Percentiles rank a stretch among this genome's conserved stretches.
Conservation (phyloP, 1,284 basidiomycete genomes). For the Puccinia novopanici region DNA sequence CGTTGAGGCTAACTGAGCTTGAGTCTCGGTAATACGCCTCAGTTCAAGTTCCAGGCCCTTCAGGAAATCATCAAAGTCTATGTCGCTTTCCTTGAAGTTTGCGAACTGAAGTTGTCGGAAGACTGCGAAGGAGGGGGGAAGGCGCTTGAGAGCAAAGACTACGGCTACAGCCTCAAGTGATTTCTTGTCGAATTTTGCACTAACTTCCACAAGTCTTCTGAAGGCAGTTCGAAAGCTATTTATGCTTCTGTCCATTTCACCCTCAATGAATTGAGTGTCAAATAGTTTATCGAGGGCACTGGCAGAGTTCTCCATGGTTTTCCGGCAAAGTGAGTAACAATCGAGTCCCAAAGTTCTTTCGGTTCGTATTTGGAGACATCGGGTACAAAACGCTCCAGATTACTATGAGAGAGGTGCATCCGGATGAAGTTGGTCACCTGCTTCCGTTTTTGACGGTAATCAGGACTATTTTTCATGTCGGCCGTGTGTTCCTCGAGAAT, state of each 20-base stretch:
- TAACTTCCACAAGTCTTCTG: background rate
- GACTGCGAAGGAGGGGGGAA: background rate
- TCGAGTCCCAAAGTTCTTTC: background rate
- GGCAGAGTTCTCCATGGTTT: constrained; percentile 7
- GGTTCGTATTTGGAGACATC: background rate
- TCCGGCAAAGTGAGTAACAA: background rate
- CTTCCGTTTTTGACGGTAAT: background rate
- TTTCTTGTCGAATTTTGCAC: background rate
- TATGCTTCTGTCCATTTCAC: background rate
- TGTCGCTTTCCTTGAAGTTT: constrained; percentile 4
- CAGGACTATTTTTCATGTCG: background rate
- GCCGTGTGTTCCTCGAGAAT: background rate
- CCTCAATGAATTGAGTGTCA: background rate
- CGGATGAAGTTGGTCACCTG: constrained; percentile 11
- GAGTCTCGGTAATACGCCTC: background rate
- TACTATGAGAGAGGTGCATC: background rate
- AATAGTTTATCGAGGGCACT: background rate
- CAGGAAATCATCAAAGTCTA: background rate
- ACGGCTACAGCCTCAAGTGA: background rate
- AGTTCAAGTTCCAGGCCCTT: background rate
- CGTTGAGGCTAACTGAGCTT: background rate
- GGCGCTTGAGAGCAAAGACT: background rate
- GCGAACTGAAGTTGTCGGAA: background rate
- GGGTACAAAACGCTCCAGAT: background rate
- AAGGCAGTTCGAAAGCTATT: background rate